Percentiles rank a stretch among this genome's conserved stretches.
These are phyloP conservation scores for Trichoderma gamsii DNA, from an alignment of 495 filamentous ascomycete species.

Conservation along the genomic window DNA sequence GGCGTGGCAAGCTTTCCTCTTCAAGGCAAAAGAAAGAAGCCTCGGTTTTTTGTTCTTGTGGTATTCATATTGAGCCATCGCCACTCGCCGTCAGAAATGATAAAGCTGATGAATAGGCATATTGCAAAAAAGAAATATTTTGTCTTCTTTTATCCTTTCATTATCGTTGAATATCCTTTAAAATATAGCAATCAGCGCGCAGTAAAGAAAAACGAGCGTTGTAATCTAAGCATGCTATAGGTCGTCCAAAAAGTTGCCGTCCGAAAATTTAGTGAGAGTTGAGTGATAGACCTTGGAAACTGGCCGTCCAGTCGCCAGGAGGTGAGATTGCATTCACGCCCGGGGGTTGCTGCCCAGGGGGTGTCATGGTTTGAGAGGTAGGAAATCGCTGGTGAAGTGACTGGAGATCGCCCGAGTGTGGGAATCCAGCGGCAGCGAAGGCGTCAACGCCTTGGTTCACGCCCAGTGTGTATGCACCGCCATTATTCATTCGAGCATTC, in stretches of 20 bases:
- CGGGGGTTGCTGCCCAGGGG: conserved; percentile 36
- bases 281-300: conserved; percentile 49
- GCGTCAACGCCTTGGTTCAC: conserved; percentile 28
- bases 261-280: conserved; percentile 36
- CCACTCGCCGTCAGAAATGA: background rate
- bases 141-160: conserved; percentile 3
- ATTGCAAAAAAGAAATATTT: conserved; percentile 12
- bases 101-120: conserved; percentile 6
- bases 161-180: background rate
- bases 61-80: background rate
- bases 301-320: conserved; percentile 40
- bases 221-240: conserved; percentile 9
- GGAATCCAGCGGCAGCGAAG: conserved; percentile 4
- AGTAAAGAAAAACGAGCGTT: conserved; percentile 4
- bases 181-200: background rate
- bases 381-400: conserved; percentile 8
- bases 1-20: background rate
- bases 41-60: background rate
- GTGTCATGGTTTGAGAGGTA: background rate
- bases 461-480: conserved; percentile 34
- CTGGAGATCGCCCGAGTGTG: conserved; percentile 3
- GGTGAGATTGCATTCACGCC: conserved; percentile 27
- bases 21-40: background rate
- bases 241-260: background rate
- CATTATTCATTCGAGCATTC: conserved; percentile 25